phyloP scores from a whole-genome alignment of 164 flowering plant species.

The Magnolia changhungtana region DNA sequence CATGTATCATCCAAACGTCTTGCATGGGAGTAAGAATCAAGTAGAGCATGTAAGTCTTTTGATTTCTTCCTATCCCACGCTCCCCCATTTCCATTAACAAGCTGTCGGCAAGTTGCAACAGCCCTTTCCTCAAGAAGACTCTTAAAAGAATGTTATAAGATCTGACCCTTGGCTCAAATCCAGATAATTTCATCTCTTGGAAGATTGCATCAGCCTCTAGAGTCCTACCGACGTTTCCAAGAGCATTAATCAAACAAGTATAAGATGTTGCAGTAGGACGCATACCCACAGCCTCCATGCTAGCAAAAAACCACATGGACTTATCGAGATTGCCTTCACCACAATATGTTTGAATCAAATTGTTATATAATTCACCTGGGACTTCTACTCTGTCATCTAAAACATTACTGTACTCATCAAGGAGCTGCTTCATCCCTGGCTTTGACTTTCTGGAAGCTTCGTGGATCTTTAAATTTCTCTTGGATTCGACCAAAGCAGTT shows the following conservation, averaged over 20 bases:
- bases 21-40: conserved; percentile 55
- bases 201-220: conserved; percentile 77
- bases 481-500: neutral
- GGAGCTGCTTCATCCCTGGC: neutral
- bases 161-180: conserved; percentile 30
- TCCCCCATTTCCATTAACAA: conserved; percentile 42
- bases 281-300: conserved; percentile 61
- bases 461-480: conserved; percentile 1
- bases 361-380: conserved; percentile 38
- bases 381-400: conserved; percentile 33
- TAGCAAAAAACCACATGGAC: conserved; percentile 49
- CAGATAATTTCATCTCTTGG: conserved; percentile 47
- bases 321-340: conserved; percentile 40
- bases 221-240: conserved; percentile 65
- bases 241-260: conserved; percentile 43
- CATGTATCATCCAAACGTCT: conserved; percentile 68
- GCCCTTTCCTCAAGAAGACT: conserved; percentile 65
- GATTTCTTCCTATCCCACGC: conserved; percentile 31
- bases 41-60: conserved; percentile 51
- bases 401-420: neutral
- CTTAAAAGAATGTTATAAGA: conserved; percentile 52
- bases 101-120: conserved; percentile 37
- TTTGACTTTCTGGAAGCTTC: neutral
- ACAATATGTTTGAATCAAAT: conserved; percentile 35
- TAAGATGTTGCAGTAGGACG: conserved; percentile 37